phyloP scores from a whole-genome alignment of 371 early-diverging fungal species.

The Lichtheimia corymbifera region DNA sequence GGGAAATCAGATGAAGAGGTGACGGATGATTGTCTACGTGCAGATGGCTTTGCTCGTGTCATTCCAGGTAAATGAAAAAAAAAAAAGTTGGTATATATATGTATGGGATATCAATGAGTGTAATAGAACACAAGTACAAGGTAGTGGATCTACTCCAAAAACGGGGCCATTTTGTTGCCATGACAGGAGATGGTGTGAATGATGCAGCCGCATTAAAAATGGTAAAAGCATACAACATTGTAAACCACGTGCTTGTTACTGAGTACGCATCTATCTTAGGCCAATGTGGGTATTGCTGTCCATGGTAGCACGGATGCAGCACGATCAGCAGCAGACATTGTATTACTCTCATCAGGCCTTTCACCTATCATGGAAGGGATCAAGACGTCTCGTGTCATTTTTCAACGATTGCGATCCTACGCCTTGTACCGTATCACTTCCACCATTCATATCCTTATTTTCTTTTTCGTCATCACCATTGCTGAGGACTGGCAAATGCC shows the following conservation, averaged over 20 bases:
- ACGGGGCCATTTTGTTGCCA: slow-evolving; percentile 77
- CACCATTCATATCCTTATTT: slow-evolving; percentile 88
- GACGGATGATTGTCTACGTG: slow-evolving; percentile 60
- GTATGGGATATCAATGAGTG: not conserved
- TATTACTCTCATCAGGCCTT: slow-evolving; percentile 84
- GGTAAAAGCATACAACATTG: not conserved
- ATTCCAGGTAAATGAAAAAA: slow-evolving; percentile 38
- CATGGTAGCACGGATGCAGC: slow-evolving; percentile 92
- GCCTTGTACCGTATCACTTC: slow-evolving; percentile 91
- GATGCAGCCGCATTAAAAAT: slow-evolving; percentile 89
- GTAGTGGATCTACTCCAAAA: slow-evolving; percentile 79
- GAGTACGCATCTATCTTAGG: slow-evolving; percentile 27
- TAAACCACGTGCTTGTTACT: not conserved
- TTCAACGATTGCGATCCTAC: slow-evolving; percentile 89
- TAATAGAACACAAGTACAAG: slow-evolving; percentile 71
- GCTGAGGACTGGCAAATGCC: slow-evolving; percentile 84
- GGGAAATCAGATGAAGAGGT: slow-evolving; percentile 51
- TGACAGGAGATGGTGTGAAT: slow-evolving; percentile 89
- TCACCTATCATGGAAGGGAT: slow-evolving; percentile 89
- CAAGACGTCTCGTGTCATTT: slow-evolving; percentile 82
- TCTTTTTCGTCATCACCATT: slow-evolving; percentile 88
- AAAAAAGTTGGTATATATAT: not conserved
- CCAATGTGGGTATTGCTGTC: slow-evolving; percentile 87
- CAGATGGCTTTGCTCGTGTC: slow-evolving; percentile 85
- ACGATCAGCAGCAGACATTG: slow-evolving; percentile 91